Evolutionary conservation across 2,329 filamentous ascomycete genomes (phyloP).

Genomic region (Cladophialophora yegresii): DNA sequence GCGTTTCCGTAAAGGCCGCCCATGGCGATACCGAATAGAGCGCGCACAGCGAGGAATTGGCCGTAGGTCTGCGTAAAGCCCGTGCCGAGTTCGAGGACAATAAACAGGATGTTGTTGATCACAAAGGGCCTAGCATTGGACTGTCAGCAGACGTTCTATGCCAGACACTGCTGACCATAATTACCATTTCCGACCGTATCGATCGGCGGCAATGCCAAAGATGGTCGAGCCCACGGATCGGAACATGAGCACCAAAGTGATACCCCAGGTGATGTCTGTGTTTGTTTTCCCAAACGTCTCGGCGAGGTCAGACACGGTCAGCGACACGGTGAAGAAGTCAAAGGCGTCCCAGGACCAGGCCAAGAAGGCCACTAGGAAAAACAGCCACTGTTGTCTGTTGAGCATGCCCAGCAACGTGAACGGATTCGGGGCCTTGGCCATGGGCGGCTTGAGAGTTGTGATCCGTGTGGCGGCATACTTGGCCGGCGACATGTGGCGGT

Average conservation of each 20-base stretch:
- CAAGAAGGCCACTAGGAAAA: constrained; percentile 37
- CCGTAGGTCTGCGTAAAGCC: constrained; percentile 61
- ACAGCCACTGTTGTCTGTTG: constrained; percentile 38
- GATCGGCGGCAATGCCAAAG: constrained; percentile 58
- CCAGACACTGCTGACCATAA: background rate
- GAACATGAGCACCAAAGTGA: constrained; percentile 61
- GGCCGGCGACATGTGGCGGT: constrained; percentile 43
- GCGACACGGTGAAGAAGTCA: constrained; percentile 64
- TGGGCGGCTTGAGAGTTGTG: constrained; percentile 54
- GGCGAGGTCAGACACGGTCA: constrained; percentile 58
- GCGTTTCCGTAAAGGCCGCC: constrained; percentile 60
- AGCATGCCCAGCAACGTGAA: constrained; percentile 34
- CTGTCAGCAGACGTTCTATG: background rate
- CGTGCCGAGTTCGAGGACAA: constrained; percentile 61
- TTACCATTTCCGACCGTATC: constrained; percentile 60
- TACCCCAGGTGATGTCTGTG: constrained; percentile 63
- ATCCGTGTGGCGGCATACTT: constrained; percentile 58
- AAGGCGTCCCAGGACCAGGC: constrained; percentile 58
- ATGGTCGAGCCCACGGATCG: constrained; percentile 60
- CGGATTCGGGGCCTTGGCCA: constrained; percentile 36
- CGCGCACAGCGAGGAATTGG: constrained; percentile 60
- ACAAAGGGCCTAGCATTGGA: constrained; percentile 51
- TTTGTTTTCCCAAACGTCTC: constrained; percentile 56
- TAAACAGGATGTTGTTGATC: constrained; percentile 63
- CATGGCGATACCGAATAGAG: constrained; percentile 66